These are phyloP conservation scores for Yarrowia deformans DNA, from an alignment of 805 yeast species.

Conservation along the genomic window DNA sequence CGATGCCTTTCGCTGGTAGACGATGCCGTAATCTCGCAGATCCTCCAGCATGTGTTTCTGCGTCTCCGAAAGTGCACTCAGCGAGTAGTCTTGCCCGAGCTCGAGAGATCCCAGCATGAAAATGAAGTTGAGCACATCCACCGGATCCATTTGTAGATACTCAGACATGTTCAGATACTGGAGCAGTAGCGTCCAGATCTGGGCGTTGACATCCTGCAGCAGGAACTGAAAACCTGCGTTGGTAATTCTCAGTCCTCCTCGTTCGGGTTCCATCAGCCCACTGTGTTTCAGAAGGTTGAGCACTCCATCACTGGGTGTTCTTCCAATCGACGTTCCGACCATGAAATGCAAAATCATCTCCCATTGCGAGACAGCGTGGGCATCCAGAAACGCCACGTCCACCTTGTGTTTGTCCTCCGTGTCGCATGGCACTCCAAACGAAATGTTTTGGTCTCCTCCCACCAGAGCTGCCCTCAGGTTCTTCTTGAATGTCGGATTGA, in stretches of 20 bases:
- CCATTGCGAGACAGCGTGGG: conserved; percentile 88
- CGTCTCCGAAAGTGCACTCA: conserved; percentile 73
- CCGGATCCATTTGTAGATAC: conserved; percentile 89
- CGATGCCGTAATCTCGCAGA: conserved; percentile 87
- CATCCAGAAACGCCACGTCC: conserved; percentile 70
- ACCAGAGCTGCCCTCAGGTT: conserved; percentile 85
- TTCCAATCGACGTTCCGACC: conserved; percentile 85
- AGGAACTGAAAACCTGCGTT: conserved; percentile 93
- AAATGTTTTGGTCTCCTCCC: conserved; percentile 68
- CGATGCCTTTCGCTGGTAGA: conserved; percentile 68
- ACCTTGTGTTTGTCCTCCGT: conserved; percentile 64
- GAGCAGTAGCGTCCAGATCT: conserved; percentile 88
- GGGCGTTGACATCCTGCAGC: conserved; percentile 90
- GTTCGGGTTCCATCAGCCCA: conserved; percentile 75
- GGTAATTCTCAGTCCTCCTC: conserved; percentile 67
- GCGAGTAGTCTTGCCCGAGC: conserved; percentile 83
- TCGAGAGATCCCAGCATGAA: conserved; percentile 93
- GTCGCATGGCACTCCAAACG: conserved; percentile 78
- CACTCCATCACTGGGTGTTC: conserved; percentile 79
- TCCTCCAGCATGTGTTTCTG: conserved; percentile 89
- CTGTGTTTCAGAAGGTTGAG: conserved; percentile 76
- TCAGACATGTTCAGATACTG: conserved; percentile 89
- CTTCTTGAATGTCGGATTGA: conserved; percentile 72
- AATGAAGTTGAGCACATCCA: conserved; percentile 91
- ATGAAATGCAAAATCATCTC: conserved; percentile 93